Conservation (phyloP, 2,329 filamentous ascomycete species). For the Diplodia mutila region DNA sequence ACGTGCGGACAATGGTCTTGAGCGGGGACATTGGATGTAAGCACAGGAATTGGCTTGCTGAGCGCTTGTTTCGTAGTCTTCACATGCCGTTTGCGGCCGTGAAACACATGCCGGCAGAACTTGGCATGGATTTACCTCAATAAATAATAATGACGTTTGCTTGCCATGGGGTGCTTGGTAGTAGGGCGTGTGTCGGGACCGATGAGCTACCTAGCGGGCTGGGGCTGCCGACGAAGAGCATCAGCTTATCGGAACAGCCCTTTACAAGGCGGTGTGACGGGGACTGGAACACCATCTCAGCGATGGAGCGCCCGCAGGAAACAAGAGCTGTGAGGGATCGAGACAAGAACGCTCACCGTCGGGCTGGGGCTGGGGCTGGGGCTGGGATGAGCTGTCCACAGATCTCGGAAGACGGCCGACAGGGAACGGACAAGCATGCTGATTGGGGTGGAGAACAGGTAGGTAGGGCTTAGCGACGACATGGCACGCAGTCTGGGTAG, state of each 20-base stretch:
- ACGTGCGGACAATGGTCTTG: background rate
- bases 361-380: background rate
- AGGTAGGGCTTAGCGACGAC: conserved; percentile 20
- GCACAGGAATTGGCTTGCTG: background rate
- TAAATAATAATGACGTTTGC: no score
- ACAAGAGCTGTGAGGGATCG: background rate
- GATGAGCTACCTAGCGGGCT: background rate
- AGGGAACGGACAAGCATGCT: no score
- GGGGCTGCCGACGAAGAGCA: background rate
- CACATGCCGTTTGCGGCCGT: conserved; percentile 4
- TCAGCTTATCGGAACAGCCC: conserved; percentile 6
- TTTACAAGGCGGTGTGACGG: conserved; percentile 3
- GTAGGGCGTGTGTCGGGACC: background rate
- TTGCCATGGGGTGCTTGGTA: conserved; percentile 1
- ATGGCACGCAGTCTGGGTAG: background rate
- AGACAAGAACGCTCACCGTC: conserved; percentile 4
- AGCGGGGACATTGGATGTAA: background rate
- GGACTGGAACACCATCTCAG: background rate
- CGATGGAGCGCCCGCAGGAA: background rate
- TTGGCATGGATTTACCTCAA: background rate
- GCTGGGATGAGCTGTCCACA: conserved; percentile 2
- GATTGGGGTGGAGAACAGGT: conserved; percentile 11
- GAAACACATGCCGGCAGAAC: background rate
- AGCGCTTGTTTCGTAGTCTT: no score
- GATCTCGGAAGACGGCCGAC: conserved; percentile 10